Evolutionary conservation across 2,329 filamentous ascomycete species (phyloP).

Genomic region (Diaporthe ampelina): DNA sequence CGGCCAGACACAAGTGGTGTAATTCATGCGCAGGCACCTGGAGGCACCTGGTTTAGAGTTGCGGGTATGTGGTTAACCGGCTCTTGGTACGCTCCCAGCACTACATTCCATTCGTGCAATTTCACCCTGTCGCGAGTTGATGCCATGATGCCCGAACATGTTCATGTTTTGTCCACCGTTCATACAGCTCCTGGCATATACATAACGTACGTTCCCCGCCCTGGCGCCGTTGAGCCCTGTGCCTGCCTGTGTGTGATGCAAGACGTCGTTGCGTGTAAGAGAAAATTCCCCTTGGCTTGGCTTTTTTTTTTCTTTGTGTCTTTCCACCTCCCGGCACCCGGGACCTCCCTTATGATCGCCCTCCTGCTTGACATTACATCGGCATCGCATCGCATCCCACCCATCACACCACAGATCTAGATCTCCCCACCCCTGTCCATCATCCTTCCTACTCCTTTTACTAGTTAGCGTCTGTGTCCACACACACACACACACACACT

Average conservation of each 20-base stretch:
- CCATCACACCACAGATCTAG: constrained; percentile 29
- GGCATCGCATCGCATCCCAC: constrained; percentile 14
- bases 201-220: not conserved
- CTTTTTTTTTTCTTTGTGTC: not conserved
- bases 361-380: constrained; percentile 22
- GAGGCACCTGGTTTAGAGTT: constrained; percentile 15
- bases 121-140: constrained; percentile 27
- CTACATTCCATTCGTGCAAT: constrained; percentile 30
- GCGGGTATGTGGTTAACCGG: constrained; percentile 30
- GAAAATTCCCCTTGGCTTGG: constrained; percentile 15
- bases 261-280: constrained; percentile 6
- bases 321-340: not conserved
- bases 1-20: constrained; percentile 14
- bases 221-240: not conserved
- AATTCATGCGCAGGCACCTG: constrained; percentile 10
- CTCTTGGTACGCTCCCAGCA: constrained; percentile 14
- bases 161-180: not conserved
- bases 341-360: constrained; percentile 3
- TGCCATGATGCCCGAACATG: constrained; percentile 16
- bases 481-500: not conserved
- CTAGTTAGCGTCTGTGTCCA: not conserved
- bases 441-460: not conserved
- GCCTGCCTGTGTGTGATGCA: not conserved
- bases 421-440: not conserved
- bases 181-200: not conserved